phyloP scores from a whole-genome alignment of 805 yeast species.

The Ogataea paraovalis region DNA sequence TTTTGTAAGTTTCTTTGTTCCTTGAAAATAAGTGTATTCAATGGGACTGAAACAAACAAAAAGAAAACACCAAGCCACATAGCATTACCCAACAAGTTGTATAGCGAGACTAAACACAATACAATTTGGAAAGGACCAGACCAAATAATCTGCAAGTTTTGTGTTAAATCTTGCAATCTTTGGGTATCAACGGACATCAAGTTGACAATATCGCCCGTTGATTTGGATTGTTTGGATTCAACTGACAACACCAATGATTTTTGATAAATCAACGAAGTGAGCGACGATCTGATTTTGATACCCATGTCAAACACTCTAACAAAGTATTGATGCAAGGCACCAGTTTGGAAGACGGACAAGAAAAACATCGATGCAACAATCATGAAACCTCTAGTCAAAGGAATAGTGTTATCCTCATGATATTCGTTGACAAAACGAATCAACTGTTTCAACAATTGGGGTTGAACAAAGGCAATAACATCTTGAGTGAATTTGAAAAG shows the following conservation, averaged over 20 bases:
- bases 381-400: conserved; percentile 71
- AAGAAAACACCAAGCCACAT: conserved; percentile 95
- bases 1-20: conserved; percentile 71
- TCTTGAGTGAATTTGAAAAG: conserved; percentile 72
- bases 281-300: conserved; percentile 67
- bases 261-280: conserved; percentile 63
- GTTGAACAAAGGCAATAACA: conserved; percentile 78
- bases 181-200: conserved; percentile 93
- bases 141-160: conserved; percentile 78
- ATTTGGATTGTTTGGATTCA: conserved; percentile 64
- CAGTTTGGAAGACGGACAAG: conserved; percentile 74
- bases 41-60: conserved; percentile 72
- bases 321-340: conserved; percentile 74
- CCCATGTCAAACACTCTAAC: conserved; percentile 71
- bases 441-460: conserved; percentile 68
- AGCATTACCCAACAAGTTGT: conserved; percentile 73
- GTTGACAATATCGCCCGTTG: conserved; percentile 92
- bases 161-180: conserved; percentile 78
- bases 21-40: conserved; percentile 67
- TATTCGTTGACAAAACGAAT: conserved; percentile 58
- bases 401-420: conserved; percentile 43
- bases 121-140: conserved; percentile 89
- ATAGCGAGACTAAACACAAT: conserved; percentile 69
- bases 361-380: conserved; percentile 72
- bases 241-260: conserved; percentile 66